Conservation (phyloP, 805 yeast genomes). For the Metschnikowia noctiluminum region DNA sequence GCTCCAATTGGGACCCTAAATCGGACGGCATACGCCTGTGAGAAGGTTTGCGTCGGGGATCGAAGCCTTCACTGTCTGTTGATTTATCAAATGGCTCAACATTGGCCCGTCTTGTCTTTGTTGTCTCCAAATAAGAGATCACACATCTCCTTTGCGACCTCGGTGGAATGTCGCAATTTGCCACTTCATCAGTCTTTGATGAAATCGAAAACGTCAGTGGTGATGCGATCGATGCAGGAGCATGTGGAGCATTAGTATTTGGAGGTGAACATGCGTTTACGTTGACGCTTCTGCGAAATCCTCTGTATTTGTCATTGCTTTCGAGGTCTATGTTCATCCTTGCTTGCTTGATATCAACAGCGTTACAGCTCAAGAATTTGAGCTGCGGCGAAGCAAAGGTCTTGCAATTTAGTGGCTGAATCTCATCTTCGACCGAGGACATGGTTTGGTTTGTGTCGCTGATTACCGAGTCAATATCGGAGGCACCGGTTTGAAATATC, state of each 20-base stretch:
- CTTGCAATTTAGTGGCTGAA: slow-evolving; percentile 24
- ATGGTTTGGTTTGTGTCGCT: slow-evolving; percentile 7
- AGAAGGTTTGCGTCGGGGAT: slow-evolving; percentile 15
- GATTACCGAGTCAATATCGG: slow-evolving; percentile 25
- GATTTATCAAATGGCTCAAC: no score
- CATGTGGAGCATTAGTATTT: slow-evolving; percentile 4
- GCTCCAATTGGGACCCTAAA: slow-evolving; percentile 5
- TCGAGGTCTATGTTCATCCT: slow-evolving; percentile 26
- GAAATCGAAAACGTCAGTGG: slow-evolving; percentile 15
- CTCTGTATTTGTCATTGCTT: slow-evolving; percentile 36
- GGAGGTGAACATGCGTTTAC: slow-evolving; percentile 7
- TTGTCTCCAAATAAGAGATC: not conserved
- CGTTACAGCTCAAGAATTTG: not conserved
- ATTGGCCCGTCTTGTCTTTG: no score
- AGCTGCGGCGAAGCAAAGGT: slow-evolving; percentile 9
- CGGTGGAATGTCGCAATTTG: slow-evolving; percentile 25
- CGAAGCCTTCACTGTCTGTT: slow-evolving; percentile 5
- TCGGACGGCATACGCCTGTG: slow-evolving; percentile 20
- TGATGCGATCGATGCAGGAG: not conserved
- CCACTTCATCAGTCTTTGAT: slow-evolving; percentile 11
- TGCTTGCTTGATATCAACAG: not conserved
- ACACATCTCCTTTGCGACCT: slow-evolving; percentile 24
- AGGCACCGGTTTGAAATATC: slow-evolving; percentile 26
- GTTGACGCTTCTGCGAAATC: slow-evolving; percentile 37
- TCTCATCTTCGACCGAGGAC: slow-evolving; percentile 12